A percentile compares a stretch with the other conserved stretches of the same genome.
Conservation (phyloP, 371 early-diverging fungal genomes). For the Actinomucor elegans region DNA sequence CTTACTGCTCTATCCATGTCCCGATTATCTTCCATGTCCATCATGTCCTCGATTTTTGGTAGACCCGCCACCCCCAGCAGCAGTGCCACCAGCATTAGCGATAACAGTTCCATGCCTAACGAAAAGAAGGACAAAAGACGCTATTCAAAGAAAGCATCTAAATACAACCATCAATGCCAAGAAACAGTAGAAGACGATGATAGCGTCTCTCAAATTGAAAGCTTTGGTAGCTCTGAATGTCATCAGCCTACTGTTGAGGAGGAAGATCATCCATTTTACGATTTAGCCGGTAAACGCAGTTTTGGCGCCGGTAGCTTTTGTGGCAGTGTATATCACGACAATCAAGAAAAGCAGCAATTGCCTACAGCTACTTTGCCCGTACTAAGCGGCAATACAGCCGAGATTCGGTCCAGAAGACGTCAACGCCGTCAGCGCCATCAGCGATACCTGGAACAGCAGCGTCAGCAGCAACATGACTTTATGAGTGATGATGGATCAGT, state of each 20-base stretch:
- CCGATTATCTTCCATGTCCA: slow-evolving; percentile 29
- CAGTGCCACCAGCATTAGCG: slow-evolving; percentile 15
- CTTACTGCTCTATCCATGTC: slow-evolving; percentile 30
- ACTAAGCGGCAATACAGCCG: background rate
- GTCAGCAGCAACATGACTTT: background rate
- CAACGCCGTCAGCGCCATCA: slow-evolving; percentile 14
- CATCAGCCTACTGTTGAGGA: background rate
- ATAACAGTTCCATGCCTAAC: background rate
- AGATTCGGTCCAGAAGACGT: slow-evolving; percentile 15
- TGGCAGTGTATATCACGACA: slow-evolving; percentile 20
- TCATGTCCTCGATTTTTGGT: slow-evolving; percentile 37
- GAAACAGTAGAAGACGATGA: slow-evolving; percentile 7
- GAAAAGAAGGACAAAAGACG: no score
- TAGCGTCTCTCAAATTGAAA: slow-evolving; percentile 6
- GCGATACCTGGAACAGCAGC: slow-evolving; percentile 7
- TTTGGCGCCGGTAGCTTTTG: slow-evolving; percentile 25
- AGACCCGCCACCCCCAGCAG: slow-evolving; percentile 17
- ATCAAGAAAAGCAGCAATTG: slow-evolving; percentile 10
- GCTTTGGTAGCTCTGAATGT: background rate
- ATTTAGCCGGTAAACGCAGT: slow-evolving; percentile 23
- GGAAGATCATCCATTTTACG: slow-evolving; percentile 23
- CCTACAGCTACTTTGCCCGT: slow-evolving; percentile 1
- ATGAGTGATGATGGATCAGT: slow-evolving; percentile 7
- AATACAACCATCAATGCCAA: background rate
- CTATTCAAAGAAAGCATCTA: background rate